phyloP scores from a whole-genome alignment of 345 rosid genomes.

The Citrus glauca region DNA sequence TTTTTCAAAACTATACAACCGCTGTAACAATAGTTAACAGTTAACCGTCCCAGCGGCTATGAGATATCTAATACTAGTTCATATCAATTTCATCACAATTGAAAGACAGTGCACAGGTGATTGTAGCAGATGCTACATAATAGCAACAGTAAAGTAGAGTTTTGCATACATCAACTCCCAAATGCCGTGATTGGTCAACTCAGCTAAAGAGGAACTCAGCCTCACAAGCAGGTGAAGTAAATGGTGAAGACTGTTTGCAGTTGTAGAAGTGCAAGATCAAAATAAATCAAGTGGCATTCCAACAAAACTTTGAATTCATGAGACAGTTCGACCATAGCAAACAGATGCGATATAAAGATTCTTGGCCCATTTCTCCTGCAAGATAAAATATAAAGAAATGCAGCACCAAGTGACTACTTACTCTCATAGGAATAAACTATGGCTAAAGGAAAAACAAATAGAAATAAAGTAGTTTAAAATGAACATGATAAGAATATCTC shows the following conservation, averaged over 20 bases:
- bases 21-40: conserved; percentile 18
- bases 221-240: conserved; percentile 22
- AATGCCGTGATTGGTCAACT: conserved; percentile 31
- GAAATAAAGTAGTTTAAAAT: background rate
- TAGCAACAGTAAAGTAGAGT: conserved; percentile 32
- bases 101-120: conserved; percentile 37
- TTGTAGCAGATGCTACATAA: conserved; percentile 35
- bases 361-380: conserved; percentile 95
- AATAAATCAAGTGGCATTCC: conserved; percentile 26
- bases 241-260: conserved; percentile 12
- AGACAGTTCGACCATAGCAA: conserved; percentile 97
- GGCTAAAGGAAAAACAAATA: background rate
- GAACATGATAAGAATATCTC: background rate
- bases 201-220: conserved; percentile 24
- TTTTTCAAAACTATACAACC: conserved; percentile 31
- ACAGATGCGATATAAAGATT: conserved; percentile 89
- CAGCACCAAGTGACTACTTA: conserved; percentile 1
- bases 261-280: conserved; percentile 15
- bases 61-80: conserved; percentile 17
- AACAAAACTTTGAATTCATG: conserved; percentile 49
- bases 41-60: conserved; percentile 11
- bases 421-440: background rate
- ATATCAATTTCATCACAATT: conserved; percentile 34
- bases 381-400: conserved; percentile 5
- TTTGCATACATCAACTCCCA: conserved; percentile 40